Conservation (phyloP, 2,329 filamentous ascomycete genomes). For the Nothopassalora personata region DNA sequence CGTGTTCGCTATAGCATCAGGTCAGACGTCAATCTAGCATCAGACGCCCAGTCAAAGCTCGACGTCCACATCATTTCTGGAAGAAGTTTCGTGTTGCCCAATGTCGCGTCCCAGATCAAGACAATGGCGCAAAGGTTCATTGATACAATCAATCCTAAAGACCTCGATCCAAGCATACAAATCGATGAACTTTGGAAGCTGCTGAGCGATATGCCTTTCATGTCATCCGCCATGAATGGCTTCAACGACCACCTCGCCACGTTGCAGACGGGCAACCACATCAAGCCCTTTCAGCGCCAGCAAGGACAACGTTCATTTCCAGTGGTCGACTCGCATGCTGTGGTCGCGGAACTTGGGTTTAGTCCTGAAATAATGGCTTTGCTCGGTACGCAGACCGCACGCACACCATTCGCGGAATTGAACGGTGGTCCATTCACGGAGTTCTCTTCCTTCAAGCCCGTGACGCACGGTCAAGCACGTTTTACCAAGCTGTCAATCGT, state of each 20-base stretch:
- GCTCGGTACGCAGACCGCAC: slow-evolving; percentile 3
- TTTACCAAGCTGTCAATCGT: slow-evolving; percentile 38
- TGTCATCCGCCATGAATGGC: slow-evolving; percentile 3
- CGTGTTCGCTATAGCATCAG: not conserved
- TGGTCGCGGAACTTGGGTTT: not conserved
- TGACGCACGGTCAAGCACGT: slow-evolving; percentile 45
- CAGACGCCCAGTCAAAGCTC: not conserved
- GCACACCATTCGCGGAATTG: slow-evolving; percentile 1
- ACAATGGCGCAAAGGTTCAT: not conserved
- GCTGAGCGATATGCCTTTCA: not conserved
- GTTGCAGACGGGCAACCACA: slow-evolving; percentile 3
- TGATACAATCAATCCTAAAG: not conserved
- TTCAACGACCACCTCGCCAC: slow-evolving; percentile 5
- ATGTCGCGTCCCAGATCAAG: not conserved
- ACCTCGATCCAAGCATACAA: not conserved
- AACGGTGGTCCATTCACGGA: slow-evolving; percentile 14
- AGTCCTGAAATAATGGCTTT: not conserved
- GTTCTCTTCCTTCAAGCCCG: slow-evolving; percentile 38
- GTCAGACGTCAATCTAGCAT: not conserved
- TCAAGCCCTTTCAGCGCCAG: slow-evolving; percentile 2
- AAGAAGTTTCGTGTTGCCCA: slow-evolving; percentile 5
- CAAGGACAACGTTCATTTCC: not conserved
- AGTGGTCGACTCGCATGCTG: not conserved
- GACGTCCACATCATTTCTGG: slow-evolving; percentile 5
- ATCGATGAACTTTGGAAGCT: not conserved